These are phyloP conservation scores for Lichtheimia ornata DNA, from an alignment of 371 early-diverging fungal genomes.

Conservation along the genomic window DNA sequence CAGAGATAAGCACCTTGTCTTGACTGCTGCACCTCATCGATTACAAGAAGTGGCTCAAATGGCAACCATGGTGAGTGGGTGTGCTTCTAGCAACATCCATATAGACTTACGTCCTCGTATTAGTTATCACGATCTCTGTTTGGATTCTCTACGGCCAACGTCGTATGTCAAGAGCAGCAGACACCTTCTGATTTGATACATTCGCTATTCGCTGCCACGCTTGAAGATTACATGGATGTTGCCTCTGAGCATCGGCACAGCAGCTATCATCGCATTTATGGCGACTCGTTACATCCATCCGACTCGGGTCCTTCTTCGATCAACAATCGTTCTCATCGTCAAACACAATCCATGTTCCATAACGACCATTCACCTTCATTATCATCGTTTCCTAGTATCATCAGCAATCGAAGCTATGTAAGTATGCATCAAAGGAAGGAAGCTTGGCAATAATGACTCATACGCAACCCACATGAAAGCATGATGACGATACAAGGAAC, in stretches of 20 bases:
- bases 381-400: constrained; percentile 1
- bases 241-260: constrained; percentile 4
- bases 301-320: constrained; percentile 4
- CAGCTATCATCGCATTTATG: neutral
- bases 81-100: neutral
- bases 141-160: constrained; percentile 44
- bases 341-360: constrained; percentile 4
- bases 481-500: constrained; percentile 18
- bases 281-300: constrained; percentile 4
- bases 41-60: constrained; percentile 42
- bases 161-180: constrained; percentile 30
- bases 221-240: constrained; percentile 18
- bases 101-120: neutral
- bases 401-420: constrained; percentile 5
- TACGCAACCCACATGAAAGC: neutral
- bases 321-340: neutral
- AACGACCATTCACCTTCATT: constrained; percentile 3
- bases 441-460: neutral
- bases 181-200: constrained; percentile 35
- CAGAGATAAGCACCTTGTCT: constrained; percentile 38
- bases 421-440: neutral
- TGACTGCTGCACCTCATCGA: constrained; percentile 41
- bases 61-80: constrained; percentile 38
- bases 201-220: constrained; percentile 31
- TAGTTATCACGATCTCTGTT: constrained; percentile 44